Evolutionary conservation across 2,329 filamentous ascomycete genomes (phyloP), one percentile per base, ranked within the genome.

Genomic region (Dryadomyces quercivorus): DNA sequence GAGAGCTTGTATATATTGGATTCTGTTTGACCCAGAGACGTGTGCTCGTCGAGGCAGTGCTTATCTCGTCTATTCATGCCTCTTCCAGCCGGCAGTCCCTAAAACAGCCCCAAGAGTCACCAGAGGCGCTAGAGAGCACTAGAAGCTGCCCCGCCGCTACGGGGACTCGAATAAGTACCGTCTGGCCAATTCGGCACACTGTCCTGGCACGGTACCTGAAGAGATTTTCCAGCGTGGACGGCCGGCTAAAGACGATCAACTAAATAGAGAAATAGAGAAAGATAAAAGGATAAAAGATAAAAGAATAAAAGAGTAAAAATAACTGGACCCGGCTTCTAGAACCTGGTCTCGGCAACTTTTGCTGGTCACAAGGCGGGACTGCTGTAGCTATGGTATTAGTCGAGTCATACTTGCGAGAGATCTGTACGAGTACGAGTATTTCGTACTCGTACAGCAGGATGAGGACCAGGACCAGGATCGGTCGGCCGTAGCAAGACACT

Each of bases 341-440:
- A 31, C 20, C 31, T 2, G 8, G 5, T n/a, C 31, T 12, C 36
- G 10, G 36, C 21, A 18, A 15, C 50, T 31, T 43, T 43, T 51
- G 20, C 50, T 22, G 50, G 50, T 51, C 50, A 51, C 50, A 44
- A 44, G 50, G 50, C 40, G 38, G 36, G 21, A 38, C 47, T 26
- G 34, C 20, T 42, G 48, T 20, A 20, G 18, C 50, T 15, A 16
- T 18, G 36, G 49, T 36, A 18, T 16, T 40, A 31, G 26, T 31
- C 26, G 26, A 31, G 26, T 31, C 26, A n/a, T n/a, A n/a, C n/a
- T n/a, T 31, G 26, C 26, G 26, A 51, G 22, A 45, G 4, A 3
- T 45, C 13, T 45, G 9, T 12, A 5, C 5, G 43, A 45, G 43
- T 45, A 45, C 43, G n/a, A 45, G 18, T n/a, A n/a, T n/a, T n/a